Percentiles rank a stretch among this genome's conserved stretches.
Conservation (phyloP, 768 basidiomycete species). For the Boletus rubroflammeus region DNA sequence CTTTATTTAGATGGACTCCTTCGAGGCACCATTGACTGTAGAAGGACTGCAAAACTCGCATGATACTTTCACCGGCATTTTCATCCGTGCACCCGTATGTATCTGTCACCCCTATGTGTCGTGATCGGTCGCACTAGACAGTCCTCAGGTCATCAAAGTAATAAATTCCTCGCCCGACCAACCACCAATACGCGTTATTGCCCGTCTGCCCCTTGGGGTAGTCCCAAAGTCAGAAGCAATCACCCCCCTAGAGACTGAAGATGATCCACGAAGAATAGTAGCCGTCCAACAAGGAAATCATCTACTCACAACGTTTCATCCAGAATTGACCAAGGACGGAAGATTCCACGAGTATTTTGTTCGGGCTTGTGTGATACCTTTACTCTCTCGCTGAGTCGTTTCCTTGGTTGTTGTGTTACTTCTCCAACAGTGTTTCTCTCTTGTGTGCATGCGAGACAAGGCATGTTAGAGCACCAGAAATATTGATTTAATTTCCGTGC, state of each 20-base stretch:
- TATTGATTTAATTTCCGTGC: neutral
- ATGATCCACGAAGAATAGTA: constrained; percentile 68
- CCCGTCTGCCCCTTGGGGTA: constrained; percentile 56
- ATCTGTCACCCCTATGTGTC: neutral
- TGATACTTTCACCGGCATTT: constrained; percentile 73
- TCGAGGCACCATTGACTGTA: constrained; percentile 74
- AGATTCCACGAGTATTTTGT: constrained; percentile 94
- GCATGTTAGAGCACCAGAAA: neutral
- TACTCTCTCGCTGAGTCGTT: constrained; percentile 8
- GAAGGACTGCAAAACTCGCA: constrained; percentile 57
- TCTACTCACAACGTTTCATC: constrained; percentile 90
- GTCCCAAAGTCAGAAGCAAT: constrained; percentile 37
- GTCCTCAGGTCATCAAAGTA: constrained; percentile 57
- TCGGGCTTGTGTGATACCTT: constrained; percentile 58
- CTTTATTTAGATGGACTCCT: constrained; percentile 72
- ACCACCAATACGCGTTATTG: constrained; percentile 65
- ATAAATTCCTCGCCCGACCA: constrained; percentile 45
- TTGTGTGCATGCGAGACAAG: neutral
- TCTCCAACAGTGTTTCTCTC: too few relatives aligned
- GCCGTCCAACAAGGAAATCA: constrained; percentile 82
- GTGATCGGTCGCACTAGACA: neutral
- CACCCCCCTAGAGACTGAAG: constrained; percentile 39
- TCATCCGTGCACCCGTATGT: constrained; percentile 90
- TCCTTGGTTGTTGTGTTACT: neutral
- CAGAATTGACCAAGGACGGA: constrained; percentile 82